Base-by-base conservation (phyloP, 768 basidiomycete genomes). In the Gyrodon lividus region DNA sequence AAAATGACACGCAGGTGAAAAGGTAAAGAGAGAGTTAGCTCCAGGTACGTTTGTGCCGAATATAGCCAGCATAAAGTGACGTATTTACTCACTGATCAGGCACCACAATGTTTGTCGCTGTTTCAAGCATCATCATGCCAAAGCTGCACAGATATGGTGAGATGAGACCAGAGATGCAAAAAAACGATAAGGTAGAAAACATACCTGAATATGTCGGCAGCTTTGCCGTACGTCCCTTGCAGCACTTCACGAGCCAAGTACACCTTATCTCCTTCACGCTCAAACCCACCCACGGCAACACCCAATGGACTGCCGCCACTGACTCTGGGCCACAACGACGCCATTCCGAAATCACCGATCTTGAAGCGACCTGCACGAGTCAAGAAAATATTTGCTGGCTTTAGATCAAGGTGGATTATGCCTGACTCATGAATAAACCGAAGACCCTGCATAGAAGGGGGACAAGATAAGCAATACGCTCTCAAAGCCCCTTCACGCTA, bases 281-380 rank as follows among this genome's bases (percentile, higher is more conserved):
- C 96, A 66, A 98, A 93, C n/a, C 69, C 68, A 13, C 73, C 75
- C 4, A 67, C 58, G 6, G 59, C 43, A 7, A 59, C 54, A 7
- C 76, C 79, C 46, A 72, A 61, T 7, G 67, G 69, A 44, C 70
- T 73, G 9, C 62, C 68, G 30, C 68, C 59, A 12, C 53, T 60
- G 0, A 75, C 72, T 34, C 93, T 76, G 1, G 93, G 92, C 89
- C 92, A 95, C 46, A 92, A 61, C 6, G 92, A 91, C n/a, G 96
- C 95, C 86, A 99, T 93, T 8, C 97, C 97, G 73, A 98, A 98
- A 69, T 99, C 97, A 7, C 96, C 96, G 67, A 99, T 93, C 74
- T 92, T 93, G 74, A 99, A 87, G 40, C 87, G 81, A 2, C 97
- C 97, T 38, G 85, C 80, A 7, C 77, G 76, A 9, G 91, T 93